phyloP scores from a whole-genome alignment of 2,329 filamentous ascomycete species.

The Alternaria gansuensis region DNA sequence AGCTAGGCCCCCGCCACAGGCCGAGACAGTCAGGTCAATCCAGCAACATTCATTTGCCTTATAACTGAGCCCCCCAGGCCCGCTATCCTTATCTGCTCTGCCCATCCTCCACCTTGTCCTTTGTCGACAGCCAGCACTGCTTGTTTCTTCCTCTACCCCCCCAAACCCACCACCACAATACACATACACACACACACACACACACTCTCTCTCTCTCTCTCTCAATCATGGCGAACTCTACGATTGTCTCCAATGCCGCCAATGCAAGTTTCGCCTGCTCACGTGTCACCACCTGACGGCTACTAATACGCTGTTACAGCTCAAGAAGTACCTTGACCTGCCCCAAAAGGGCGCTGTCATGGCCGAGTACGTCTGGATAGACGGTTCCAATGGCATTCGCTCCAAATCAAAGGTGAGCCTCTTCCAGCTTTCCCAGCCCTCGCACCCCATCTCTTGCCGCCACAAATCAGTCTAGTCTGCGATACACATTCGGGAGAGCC shows the following conservation, averaged over 20 bases:
- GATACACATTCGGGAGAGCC: constrained; percentile 21
- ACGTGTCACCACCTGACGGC: constrained; percentile 22
- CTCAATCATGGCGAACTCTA: constrained; percentile 48
- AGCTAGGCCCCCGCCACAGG: constrained; percentile 42
- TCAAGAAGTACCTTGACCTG: constrained; percentile 90
- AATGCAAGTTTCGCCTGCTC: constrained; percentile 53
- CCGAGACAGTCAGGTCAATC: constrained; percentile 37
- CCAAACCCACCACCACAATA: constrained; percentile 36
- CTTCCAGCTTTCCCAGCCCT: constrained; percentile 17
- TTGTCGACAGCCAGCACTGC: constrained; percentile 10
- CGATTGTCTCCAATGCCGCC: constrained; percentile 59
- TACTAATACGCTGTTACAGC: constrained; percentile 62
- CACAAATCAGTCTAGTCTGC: constrained; percentile 14
- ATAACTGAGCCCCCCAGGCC: constrained; percentile 39
- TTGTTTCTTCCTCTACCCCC: constrained; percentile 14
- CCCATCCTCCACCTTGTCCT: constrained; percentile 27
- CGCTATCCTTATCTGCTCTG: constrained; percentile 37
- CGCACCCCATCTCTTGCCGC: constrained; percentile 9
- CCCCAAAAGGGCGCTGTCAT: constrained; percentile 89
- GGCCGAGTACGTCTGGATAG: constrained; percentile 98
- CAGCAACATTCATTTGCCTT: constrained; percentile 33
- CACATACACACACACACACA: constrained; percentile 21
- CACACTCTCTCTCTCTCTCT: constrained; percentile 7
- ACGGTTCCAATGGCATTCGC: constrained; percentile 80
- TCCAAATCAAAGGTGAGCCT: constrained; percentile 92